A percentile compares a stretch with the other conserved stretches of the same genome.
Evolutionary conservation across 148 eudicot species (phyloP).

Genomic region (Rhododendron molle): DNA sequence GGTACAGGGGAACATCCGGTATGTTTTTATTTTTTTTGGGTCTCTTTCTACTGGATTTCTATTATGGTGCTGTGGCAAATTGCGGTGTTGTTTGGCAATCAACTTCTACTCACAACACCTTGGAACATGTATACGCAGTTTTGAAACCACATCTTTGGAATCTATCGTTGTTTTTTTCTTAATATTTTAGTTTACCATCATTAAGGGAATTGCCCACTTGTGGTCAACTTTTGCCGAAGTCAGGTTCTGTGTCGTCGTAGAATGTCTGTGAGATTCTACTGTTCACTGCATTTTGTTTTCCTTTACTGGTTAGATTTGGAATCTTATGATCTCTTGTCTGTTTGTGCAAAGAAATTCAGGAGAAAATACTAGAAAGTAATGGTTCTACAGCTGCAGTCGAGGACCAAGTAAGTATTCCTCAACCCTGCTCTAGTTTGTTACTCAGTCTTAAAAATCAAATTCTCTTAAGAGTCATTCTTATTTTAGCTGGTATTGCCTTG

Average conservation of each 20-base stretch:
- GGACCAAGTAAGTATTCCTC: constrained; percentile 43
- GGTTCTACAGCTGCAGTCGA: constrained; percentile 27
- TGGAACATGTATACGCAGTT: neutral
- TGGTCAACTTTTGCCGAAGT: neutral
- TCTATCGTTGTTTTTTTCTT: too few relatives aligned
- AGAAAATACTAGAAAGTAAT: constrained; percentile 25
- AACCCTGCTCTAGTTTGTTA: neutral
- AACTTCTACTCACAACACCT: neutral
- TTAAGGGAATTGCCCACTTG: neutral
- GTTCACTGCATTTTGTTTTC: constrained; percentile 11
- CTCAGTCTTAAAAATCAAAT: neutral
- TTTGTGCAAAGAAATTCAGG: constrained; percentile 38
- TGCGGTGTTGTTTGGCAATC: neutral
- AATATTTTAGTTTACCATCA: neutral
- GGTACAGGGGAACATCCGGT: constrained; percentile 41
- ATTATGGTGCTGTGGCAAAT: neutral
- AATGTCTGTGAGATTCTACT: constrained; percentile 1
- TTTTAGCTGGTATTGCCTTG: neutral
- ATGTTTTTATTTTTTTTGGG: neutral
- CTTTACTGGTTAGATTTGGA: neutral
- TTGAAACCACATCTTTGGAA: neutral
- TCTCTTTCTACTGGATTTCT: neutral
- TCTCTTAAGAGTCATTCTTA: neutral
- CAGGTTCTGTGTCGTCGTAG: neutral
- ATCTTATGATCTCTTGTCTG: neutral